Evolutionary conservation across 345 rosid genomes (phyloP).

Genomic region (Chamaenerion angustifolium): DNA sequence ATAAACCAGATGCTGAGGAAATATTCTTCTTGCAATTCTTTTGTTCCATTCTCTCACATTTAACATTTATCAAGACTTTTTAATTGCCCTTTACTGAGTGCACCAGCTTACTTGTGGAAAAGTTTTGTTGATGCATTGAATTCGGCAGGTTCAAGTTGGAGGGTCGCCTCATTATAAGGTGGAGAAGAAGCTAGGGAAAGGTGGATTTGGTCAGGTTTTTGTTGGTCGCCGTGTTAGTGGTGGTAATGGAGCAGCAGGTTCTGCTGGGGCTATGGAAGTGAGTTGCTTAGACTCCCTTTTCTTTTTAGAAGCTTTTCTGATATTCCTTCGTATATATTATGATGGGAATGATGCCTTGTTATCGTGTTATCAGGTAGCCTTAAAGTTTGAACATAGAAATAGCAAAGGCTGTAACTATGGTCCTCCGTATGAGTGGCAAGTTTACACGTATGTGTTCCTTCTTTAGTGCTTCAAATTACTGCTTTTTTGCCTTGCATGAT

Average conservation of each 20-base stretch:
- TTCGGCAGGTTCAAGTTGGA: slow-evolving; percentile 74
- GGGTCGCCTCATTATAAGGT: slow-evolving; percentile 79
- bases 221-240: slow-evolving; percentile 76
- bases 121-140: no score
- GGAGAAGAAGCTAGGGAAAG: slow-evolving; percentile 85
- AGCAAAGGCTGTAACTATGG: slow-evolving; percentile 98
- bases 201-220: slow-evolving; percentile 99
- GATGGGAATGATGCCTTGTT: background rate
- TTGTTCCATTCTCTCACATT: no score
- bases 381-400: slow-evolving; percentile 88
- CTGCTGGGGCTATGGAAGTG: slow-evolving; percentile 71
- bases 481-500: background rate
- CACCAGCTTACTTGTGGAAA: no score
- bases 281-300: slow-evolving; percentile 4
- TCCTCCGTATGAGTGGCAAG: slow-evolving; percentile 98
- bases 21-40: no score
- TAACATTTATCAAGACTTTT: no score
- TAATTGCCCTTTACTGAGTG: no score
- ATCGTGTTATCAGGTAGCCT: slow-evolving; percentile 51
- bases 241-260: slow-evolving; percentile 55
- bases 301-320: background rate
- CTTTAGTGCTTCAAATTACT: background rate
- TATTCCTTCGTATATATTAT: background rate
- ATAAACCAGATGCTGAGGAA: no score
- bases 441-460: slow-evolving; percentile 54